Conservation (phyloP, 179 eudicot genomes). For the Nepenthes alata region DNA sequence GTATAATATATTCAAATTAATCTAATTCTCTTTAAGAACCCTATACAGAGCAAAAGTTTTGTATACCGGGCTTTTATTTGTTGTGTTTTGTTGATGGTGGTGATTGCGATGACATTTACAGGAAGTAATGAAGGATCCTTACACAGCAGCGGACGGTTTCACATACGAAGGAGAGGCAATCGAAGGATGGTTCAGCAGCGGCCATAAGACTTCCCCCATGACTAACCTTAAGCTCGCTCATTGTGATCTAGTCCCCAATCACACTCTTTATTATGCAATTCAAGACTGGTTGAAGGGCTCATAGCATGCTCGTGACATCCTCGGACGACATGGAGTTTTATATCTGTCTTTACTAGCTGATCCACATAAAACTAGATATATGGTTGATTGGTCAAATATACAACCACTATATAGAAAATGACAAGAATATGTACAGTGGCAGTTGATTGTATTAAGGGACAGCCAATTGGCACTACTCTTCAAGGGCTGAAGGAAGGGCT, state of each 20-base stretch:
- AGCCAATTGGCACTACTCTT: too few relatives aligned
- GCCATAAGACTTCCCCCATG: slow-evolving; percentile 80
- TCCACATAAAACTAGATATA: too few relatives aligned
- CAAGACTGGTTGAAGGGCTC: slow-evolving; percentile 43
- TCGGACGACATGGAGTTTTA: too few relatives aligned
- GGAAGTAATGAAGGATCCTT: slow-evolving; percentile 83
- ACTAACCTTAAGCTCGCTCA: slow-evolving; percentile 67
- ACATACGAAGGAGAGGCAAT: slow-evolving; percentile 84
- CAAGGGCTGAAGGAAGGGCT: too few relatives aligned
- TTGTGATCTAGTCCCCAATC: slow-evolving; percentile 57
- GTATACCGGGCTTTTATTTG: neutral
- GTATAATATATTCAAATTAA: too few relatives aligned
- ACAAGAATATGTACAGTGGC: too few relatives aligned
- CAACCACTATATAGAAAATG: too few relatives aligned
- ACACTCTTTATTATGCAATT: slow-evolving; percentile 67
- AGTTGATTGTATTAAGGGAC: too few relatives aligned
- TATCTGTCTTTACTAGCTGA: too few relatives aligned
- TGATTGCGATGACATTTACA: slow-evolving; percentile 13
- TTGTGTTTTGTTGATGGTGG: neutral
- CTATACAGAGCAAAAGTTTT: neutral
- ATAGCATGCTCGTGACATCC: too few relatives aligned
- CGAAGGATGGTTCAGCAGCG: slow-evolving; percentile 67
- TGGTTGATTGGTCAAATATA: too few relatives aligned
- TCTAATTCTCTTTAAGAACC: neutral
- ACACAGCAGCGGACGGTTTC: slow-evolving; percentile 77